A percentile compares a stretch with the other conserved stretches of the same genome.
phyloP scores from a whole-genome alignment of 305 asterid species.

The Rubia tinctorum region DNA sequence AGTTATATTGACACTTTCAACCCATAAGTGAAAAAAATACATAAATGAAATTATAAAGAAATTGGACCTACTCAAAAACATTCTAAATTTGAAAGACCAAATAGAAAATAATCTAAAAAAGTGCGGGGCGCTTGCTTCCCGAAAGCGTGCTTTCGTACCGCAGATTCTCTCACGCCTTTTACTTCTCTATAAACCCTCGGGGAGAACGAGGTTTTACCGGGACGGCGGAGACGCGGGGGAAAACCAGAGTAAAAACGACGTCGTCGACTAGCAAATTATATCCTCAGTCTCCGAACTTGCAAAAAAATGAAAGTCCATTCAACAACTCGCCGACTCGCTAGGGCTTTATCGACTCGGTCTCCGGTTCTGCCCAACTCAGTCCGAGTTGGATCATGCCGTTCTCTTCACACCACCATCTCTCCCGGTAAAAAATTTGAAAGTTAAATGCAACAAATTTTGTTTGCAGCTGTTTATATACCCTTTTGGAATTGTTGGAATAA shows the following conservation, averaged over 20 bases:
- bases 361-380: slow-evolving; percentile 17
- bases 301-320: slow-evolving; percentile 19
- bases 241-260: not conserved
- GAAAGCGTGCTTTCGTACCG: not conserved
- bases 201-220: not conserved
- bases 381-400: slow-evolving; percentile 19
- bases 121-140: not conserved
- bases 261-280: not conserved
- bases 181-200: not conserved
- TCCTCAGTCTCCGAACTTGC: not conserved
- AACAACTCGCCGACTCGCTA: slow-evolving; percentile 20
- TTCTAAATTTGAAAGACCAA: not conserved
- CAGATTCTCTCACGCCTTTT: not conserved
- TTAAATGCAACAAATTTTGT: too few relatives aligned
- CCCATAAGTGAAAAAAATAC: too few relatives aligned
- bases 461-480: too few relatives aligned
- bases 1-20: too few relatives aligned
- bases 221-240: not conserved
- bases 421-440: not conserved
- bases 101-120: not conserved
- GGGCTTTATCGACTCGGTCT: slow-evolving; percentile 21
- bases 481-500: not conserved
- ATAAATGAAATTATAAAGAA: too few relatives aligned
- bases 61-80: not conserved
- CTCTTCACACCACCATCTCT: slow-evolving; percentile 4